Evolutionary conservation across 768 basidiomycete species (phyloP).

Genomic region (Solioccasus polychromus): DNA sequence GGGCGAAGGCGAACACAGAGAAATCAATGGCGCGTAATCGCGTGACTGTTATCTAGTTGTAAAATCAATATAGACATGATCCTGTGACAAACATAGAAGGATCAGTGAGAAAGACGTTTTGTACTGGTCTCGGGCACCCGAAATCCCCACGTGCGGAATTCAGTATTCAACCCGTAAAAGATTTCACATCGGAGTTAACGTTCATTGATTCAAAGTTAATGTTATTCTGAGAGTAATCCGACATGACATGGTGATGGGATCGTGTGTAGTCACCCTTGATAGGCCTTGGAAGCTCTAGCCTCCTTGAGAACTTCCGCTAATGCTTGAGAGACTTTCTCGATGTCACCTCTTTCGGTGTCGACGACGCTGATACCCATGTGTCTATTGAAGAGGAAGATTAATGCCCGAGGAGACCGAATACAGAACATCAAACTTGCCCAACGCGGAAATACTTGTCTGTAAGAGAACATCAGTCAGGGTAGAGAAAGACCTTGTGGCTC

Average conservation of each 20-base stretch:
- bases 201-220: neutral
- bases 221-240: neutral
- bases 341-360: conserved; percentile 64
- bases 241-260: neutral
- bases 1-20: conserved; percentile 63
- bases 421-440: conserved; percentile 46
- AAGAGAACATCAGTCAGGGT: conserved; percentile 7
- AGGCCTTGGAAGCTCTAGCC: conserved; percentile 18
- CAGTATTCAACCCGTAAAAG: too few relatives aligned
- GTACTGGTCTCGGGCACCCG: too few relatives aligned
- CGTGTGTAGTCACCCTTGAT: neutral
- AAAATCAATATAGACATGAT: too few relatives aligned
- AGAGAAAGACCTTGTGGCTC: neutral
- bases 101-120: too few relatives aligned
- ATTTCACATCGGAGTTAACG: too few relatives aligned
- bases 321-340: conserved; percentile 67
- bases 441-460: conserved; percentile 89
- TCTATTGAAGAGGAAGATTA: conserved; percentile 30
- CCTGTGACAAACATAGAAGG: too few relatives aligned
- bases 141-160: too few relatives aligned
- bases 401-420: conserved; percentile 4
- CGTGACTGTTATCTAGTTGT: neutral
- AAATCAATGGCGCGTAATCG: conserved; percentile 21
- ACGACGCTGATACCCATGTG: conserved; percentile 93
- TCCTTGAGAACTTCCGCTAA: conserved; percentile 57